These are phyloP conservation scores for Pseudonitzschia multiseries DNA, from an alignment of 108 stramenopile genomes.

Conservation along the genomic window DNA sequence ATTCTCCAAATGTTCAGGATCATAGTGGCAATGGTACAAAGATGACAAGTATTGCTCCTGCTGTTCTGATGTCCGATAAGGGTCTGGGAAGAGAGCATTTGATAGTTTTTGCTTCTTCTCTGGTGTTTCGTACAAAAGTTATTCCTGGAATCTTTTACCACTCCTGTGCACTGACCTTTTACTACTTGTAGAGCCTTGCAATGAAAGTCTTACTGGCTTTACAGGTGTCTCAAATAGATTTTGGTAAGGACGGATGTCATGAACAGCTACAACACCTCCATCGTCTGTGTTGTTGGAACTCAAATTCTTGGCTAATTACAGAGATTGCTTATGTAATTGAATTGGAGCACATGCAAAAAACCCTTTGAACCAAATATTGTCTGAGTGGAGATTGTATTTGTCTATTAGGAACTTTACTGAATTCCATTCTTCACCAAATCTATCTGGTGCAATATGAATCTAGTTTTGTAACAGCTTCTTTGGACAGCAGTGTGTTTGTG, in stretches of 20 bases:
- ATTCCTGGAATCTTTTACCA: not conserved
- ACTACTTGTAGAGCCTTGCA: not conserved
- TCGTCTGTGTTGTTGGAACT: not conserved
- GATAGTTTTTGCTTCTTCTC: not conserved
- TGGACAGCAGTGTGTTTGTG: no score
- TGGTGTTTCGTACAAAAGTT: no score
- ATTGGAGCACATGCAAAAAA: not conserved
- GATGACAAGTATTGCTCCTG: not conserved
- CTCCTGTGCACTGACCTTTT: not conserved
- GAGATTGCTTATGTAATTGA: not conserved
- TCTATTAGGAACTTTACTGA: not conserved
- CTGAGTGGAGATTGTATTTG: not conserved
- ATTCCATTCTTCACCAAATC: not conserved
- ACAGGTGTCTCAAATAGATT: not conserved
- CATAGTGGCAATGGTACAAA: not conserved
- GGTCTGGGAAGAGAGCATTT: not conserved
- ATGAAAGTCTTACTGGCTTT: not conserved
- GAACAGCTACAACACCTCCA: no score
- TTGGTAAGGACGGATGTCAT: no score
- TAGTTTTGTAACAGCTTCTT: no score
- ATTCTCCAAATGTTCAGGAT: not conserved
- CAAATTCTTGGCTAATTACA: not conserved
- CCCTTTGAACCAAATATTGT: not conserved
- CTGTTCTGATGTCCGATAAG: not conserved
- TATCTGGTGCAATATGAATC: no score